These are phyloP conservation scores for Phytophthora sp. DNA, from an alignment of 352 stramenopile species.

Conservation along the genomic window DNA sequence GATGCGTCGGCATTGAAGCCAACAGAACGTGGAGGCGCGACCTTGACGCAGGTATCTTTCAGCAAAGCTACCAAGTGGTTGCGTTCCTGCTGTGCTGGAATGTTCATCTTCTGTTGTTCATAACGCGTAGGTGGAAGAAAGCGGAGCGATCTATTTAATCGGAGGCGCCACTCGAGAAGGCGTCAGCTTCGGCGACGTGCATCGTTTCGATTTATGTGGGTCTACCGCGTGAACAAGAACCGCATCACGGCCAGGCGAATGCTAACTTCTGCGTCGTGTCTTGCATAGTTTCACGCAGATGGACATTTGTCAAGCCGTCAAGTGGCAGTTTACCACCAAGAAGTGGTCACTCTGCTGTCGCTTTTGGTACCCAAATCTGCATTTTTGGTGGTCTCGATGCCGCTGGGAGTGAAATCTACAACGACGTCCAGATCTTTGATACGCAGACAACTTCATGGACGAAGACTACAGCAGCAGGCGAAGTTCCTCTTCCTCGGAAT, in stretches of 20 bases:
- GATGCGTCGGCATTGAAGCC: conserved; percentile 20
- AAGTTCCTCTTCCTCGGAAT: conserved; percentile 54
- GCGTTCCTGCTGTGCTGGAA: neutral
- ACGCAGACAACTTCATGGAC: conserved; percentile 47
- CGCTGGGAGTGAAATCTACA: conserved; percentile 50
- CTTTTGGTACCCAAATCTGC: conserved; percentile 46
- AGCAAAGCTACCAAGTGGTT: neutral
- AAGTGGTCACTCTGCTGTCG: conserved; percentile 69
- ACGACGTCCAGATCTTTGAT: conserved; percentile 62
- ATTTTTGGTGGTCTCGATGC: conserved; percentile 75
- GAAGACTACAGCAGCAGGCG: conserved; percentile 37
- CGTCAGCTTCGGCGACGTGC: conserved; percentile 58
- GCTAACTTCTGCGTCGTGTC: neutral
- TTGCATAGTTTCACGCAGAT: conserved; percentile 22
- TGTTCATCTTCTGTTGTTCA: neutral
- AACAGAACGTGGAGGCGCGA: conserved; percentile 48
- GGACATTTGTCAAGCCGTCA: conserved; percentile 28
- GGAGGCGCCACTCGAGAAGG: conserved; percentile 64
- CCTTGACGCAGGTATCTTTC: conserved; percentile 52
- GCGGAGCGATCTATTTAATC: conserved; percentile 60
- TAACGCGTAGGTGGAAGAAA: conserved; percentile 27
- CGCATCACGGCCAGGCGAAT: too few relatives aligned
- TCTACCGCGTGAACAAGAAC: neutral
- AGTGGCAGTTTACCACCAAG: conserved; percentile 41
- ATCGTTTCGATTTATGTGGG: conserved; percentile 61